Evolutionary conservation across 2,329 filamentous ascomycete genomes (phyloP).

Genomic region (Phialophora chinensis): DNA sequence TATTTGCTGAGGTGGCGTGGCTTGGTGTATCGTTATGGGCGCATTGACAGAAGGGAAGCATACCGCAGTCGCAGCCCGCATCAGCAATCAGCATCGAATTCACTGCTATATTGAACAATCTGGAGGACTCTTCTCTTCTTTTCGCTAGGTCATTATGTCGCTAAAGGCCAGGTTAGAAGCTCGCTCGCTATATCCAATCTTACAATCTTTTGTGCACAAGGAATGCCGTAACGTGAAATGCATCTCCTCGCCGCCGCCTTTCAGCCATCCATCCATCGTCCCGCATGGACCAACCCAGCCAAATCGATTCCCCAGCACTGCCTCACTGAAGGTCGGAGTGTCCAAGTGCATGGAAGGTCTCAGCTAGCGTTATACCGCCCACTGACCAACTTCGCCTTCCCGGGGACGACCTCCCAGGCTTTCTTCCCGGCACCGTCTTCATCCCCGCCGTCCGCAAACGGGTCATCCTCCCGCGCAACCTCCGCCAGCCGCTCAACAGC

Average conservation of each 20-base stretch:
- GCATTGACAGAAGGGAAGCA: background rate
- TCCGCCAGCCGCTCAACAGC: constrained; percentile 58
- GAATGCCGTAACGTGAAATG: constrained; percentile 1
- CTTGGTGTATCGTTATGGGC: background rate
- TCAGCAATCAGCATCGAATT: background rate
- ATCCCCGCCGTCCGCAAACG: constrained; percentile 53
- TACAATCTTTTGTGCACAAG: constrained; percentile 4
- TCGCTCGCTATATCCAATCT: constrained; percentile 14
- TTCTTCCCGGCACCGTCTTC: constrained; percentile 42
- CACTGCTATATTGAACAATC: background rate
- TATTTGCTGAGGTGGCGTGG: background rate
- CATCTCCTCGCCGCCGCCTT: background rate
- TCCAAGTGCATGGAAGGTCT: constrained; percentile 11
- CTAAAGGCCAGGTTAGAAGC: background rate
- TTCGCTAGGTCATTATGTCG: constrained; percentile 5
- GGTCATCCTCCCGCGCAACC: constrained; percentile 46
- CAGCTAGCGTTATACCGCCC: constrained; percentile 73
- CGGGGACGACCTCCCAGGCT: constrained; percentile 70
- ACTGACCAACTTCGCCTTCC: constrained; percentile 70
- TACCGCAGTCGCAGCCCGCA: background rate
- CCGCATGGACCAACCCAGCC: background rate
- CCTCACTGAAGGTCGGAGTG: background rate
- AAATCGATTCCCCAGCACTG: background rate
- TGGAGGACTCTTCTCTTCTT: background rate
- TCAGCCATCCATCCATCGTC: background rate